phyloP scores from a whole-genome alignment of 306 rosid species.

The Cucurbita pepo region DNA sequence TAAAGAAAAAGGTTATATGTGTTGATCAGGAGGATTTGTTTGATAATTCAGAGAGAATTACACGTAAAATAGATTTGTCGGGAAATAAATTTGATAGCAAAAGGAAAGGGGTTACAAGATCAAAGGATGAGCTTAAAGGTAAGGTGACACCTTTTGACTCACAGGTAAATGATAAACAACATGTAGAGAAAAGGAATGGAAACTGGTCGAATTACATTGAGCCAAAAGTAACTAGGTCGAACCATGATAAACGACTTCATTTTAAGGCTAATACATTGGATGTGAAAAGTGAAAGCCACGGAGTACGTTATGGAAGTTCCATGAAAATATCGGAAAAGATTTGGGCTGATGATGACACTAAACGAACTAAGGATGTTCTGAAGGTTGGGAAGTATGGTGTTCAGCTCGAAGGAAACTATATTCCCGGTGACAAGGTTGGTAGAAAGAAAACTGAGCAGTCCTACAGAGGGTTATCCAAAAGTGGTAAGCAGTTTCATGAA shows the following conservation, averaged over 20 bases:
- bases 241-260: not conserved
- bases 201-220: slow-evolving; percentile 10
- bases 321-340: slow-evolving; percentile 2
- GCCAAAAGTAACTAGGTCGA: slow-evolving; percentile 1
- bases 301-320: slow-evolving; percentile 10
- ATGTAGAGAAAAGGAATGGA: slow-evolving; percentile 12
- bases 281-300: slow-evolving; percentile 1
- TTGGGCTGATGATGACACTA: slow-evolving; percentile 2
- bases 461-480: slow-evolving; percentile 18
- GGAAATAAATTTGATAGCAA: slow-evolving; percentile 1
- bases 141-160: slow-evolving; percentile 12
- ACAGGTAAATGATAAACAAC: slow-evolving; percentile 12
- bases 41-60: not conserved
- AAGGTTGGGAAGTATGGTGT: slow-evolving; percentile 16
- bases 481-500: slow-evolving; percentile 11
- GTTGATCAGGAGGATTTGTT: slow-evolving; percentile 5
- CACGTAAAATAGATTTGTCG: slow-evolving; percentile 6
- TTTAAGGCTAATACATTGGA: not conserved
- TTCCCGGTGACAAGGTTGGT: slow-evolving; percentile 14
- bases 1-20: slow-evolving; percentile 11
- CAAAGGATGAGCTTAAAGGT: slow-evolving; percentile 15
- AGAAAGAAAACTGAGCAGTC: slow-evolving; percentile 7
- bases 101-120: slow-evolving; percentile 8
- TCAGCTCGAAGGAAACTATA: slow-evolving; percentile 15
- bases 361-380: slow-evolving; percentile 9